Conservation (phyloP, 768 basidiomycete species). For the Hericium rajendrae region DNA sequence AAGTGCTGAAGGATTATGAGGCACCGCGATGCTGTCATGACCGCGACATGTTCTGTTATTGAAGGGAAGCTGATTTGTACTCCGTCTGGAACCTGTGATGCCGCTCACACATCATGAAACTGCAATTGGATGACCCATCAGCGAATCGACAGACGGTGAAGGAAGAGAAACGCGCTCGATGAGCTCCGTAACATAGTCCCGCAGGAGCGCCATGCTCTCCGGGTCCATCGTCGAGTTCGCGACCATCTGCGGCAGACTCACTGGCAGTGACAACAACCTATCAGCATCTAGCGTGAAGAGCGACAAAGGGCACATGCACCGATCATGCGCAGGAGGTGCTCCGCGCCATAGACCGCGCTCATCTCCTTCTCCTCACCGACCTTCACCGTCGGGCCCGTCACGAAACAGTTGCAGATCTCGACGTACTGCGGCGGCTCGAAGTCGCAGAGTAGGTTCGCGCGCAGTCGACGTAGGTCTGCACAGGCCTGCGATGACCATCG, state of each 20-base stretch:
- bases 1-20: neutral
- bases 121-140: neutral
- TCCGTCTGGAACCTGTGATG: constrained; percentile 10
- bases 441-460: constrained; percentile 83
- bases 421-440: constrained; percentile 94
- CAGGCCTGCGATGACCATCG: constrained; percentile 79
- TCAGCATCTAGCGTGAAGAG: too few relatives aligned
- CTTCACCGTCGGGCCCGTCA: constrained; percentile 63
- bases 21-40: constrained; percentile 4
- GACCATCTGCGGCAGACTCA: constrained; percentile 70
- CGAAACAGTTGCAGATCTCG: constrained; percentile 60
- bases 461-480: constrained; percentile 84
- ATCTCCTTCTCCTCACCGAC: constrained; percentile 72
- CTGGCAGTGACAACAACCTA: constrained; percentile 20
- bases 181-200: constrained; percentile 87
- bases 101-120: constrained; percentile 11
- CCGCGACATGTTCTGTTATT: constrained; percentile 15
- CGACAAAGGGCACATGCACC: constrained; percentile 37
- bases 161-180: constrained; percentile 46
- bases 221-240: constrained; percentile 83
- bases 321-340: constrained; percentile 85
- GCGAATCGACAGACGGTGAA: neutral
- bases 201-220: constrained; percentile 72
- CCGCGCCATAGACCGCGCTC: constrained; percentile 88
- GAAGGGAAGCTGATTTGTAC: constrained; percentile 16